Evolutionary conservation across 345 rosid genomes (phyloP), one percentile per base, ranked within the genome.

Genomic region (Aurinia saxatilis): DNA sequence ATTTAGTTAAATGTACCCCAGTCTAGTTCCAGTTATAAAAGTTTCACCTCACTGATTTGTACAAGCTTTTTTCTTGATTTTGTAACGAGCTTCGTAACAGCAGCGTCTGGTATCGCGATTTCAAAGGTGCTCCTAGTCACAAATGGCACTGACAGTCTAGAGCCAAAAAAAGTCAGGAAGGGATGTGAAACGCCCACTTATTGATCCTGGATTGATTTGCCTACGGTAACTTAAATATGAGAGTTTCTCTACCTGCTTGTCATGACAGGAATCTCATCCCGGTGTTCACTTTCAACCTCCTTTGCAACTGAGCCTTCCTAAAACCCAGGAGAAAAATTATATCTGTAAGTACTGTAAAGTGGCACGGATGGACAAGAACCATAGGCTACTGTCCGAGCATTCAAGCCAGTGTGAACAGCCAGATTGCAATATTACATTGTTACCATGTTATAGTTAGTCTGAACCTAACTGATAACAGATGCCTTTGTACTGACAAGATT

Each of bases 81-180:
- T 16, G 89, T 75, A 42, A 90, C 71, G 18, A 95, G 95, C 84
- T 90, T 90, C 45, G 95, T 84, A 65, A 83, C 84, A 7, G 84
- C 96, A 12, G 76, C 73, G 15, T 88, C 96, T 7, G 99, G 99
- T 78, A 95, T 78, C 38, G 81, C 90, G 61, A 90, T 92, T 79
- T 95, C 98, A n/a, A 86, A 89, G 12, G 78, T 95, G 75, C 95
- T 95, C 75, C 95, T 81, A 13, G 99, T 90, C 66, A 95, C 96
- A 49, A 95, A 86, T 9, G 99, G 81, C 41, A 88, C 81, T 21
- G 90, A 30, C 61, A 85, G 78, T 74, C 96, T 83, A 70, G 21
- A 56, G 60, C 48, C 21, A 35, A 52, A 17, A n/a, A 34, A 34
- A 23, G 47, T 60, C 33, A 41, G 17, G 29, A 10, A 44, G 41